These are phyloP conservation scores for Penium margaritaceum DNA, from an alignment of 139 green algal genomes.

Conservation along the genomic window DNA sequence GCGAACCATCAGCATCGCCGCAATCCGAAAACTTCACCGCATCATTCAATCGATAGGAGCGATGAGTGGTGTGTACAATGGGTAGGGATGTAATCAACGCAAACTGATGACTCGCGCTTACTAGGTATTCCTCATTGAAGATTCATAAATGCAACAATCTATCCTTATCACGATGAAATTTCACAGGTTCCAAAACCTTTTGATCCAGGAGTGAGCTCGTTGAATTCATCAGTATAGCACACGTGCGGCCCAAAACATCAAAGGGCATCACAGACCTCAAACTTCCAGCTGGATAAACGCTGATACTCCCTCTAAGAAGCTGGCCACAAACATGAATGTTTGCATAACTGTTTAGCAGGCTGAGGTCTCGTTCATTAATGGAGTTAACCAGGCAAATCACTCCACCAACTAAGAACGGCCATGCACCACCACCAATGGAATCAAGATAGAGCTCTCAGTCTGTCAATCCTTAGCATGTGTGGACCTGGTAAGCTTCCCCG, in stretches of 20 bases:
- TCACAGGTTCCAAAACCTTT: too few species aligned
- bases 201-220: too few species aligned
- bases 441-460: too few species aligned
- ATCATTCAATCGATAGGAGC: slow-evolving; percentile 58
- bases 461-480: too few species aligned
- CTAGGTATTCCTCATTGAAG: slow-evolving; percentile 96
- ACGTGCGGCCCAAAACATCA: too few species aligned
- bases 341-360: slow-evolving; percentile 73
- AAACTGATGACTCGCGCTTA: slow-evolving; percentile 91
- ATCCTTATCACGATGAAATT: too few species aligned
- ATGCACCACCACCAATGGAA: slow-evolving; percentile 33
- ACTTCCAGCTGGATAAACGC: slow-evolving; percentile 85
- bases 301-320: slow-evolving; percentile 93
- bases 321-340: slow-evolving; percentile 61
- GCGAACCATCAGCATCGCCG: slow-evolving; percentile 49
- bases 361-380: slow-evolving; percentile 95
- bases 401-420: too few species aligned
- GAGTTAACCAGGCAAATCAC: slow-evolving; percentile 64
- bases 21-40: slow-evolving; percentile 67
- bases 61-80: slow-evolving; percentile 11
- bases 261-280: slow-evolving; percentile 99
- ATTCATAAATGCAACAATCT: too few species aligned
- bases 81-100: slow-evolving; percentile 53
- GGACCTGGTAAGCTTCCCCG: too few species aligned
- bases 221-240: too few species aligned